Base-by-base conservation (phyloP, 176 grass and related monocot species). In the Paspalum notatum region DNA sequence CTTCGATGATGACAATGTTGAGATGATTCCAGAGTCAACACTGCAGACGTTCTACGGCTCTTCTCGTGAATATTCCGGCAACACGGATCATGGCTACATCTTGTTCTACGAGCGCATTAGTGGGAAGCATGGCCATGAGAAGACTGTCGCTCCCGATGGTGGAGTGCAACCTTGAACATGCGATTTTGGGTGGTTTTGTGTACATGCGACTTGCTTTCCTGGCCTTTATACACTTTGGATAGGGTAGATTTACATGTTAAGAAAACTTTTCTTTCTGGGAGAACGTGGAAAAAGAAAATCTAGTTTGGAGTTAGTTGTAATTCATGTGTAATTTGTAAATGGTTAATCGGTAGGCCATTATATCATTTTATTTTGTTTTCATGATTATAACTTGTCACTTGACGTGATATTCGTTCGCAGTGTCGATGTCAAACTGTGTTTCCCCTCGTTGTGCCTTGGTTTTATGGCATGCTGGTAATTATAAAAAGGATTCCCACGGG, bases 81-180 rank as follows among this genome's bases (percentile, higher is more conserved):
- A 99, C 81, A 95, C 90, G 0, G 96, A 95, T 75, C 90, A 99
- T 86, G 96, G 96, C 11, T 93, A 95, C 70, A 95, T 99, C 83
- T 65, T 99, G 72, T 93, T 99, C 48, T 99, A 95, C 12, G 92
- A 91, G 80, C 82, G 92, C 58, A 51, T 87, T 49, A 79, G 69
- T 88, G 80, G 27, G 37, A 80, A 44, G 37, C 76, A 44, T 42
- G 40, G 62, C 40, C 9, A 57, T 38, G 42, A 42, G 58, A 76
- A 68, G 25, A n/a, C 41, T 0, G 52, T 21, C 3, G 5, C 78
- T 39, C 24, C 25, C 16, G 1, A 53, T 5, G 43, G n/a, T 66
- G 42, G 39, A 37, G 62, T 55, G 39, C 63, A 50, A 75, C 62
- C 32, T 4, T 32, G 16, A 12, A 12, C 27, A 15, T 39, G 22